Evolutionary conservation across 192 early-diverging fungal species (phyloP), one percentile per base, ranked within the genome.

Genomic region (Gryganskiella cystojenkinii): DNA sequence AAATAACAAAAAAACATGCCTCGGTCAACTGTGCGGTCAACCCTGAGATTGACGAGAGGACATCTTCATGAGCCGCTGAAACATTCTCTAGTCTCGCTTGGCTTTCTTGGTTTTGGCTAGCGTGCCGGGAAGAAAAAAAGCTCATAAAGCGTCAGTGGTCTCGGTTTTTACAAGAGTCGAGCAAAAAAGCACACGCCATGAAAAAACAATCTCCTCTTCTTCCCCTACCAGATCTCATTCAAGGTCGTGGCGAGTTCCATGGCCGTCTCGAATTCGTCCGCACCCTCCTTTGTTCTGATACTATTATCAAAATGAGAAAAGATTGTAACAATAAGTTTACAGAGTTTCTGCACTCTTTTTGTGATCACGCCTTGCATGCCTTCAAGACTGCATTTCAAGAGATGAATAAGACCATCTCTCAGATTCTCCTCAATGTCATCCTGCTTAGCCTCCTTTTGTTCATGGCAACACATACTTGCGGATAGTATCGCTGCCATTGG

Each of bases 141-240:
- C n/a, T n/a, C n/a, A n/a, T n/a, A n/a, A n/a, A n/a, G n/a, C n/a
- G n/a, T n/a, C n/a, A n/a, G n/a, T n/a, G n/a, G n/a, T n/a, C n/a
- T n/a, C n/a, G n/a, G n/a, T n/a, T n/a, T n/a, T n/a, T n/a, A n/a
- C n/a, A n/a, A n/a, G n/a, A n/a, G n/a, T n/a, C n/a, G n/a, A n/a
- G n/a, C n/a, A 56, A 17, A 63, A 37, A 56, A 25, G 33, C 22
- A 35, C 30, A 44, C 7, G 0, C 37, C 49, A 6, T 5, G 3
- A 2, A 0, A 31, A 43, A 3, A 59, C 3, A 42, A 43, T 2
- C 14, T 17, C 30, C 11, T 47, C n/a, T 40, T 19, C n/a, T 11
- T 34, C 46, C 22, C 7, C 25, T 62, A 78, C 74, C 74, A 78
- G 14, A 78, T 78, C 56, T 78, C 74, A 27, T 78, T 78, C 47